Evolutionary conservation across 306 rosid genomes (phyloP).

Genomic region (Cotoneaster glaucophyllus): DNA sequence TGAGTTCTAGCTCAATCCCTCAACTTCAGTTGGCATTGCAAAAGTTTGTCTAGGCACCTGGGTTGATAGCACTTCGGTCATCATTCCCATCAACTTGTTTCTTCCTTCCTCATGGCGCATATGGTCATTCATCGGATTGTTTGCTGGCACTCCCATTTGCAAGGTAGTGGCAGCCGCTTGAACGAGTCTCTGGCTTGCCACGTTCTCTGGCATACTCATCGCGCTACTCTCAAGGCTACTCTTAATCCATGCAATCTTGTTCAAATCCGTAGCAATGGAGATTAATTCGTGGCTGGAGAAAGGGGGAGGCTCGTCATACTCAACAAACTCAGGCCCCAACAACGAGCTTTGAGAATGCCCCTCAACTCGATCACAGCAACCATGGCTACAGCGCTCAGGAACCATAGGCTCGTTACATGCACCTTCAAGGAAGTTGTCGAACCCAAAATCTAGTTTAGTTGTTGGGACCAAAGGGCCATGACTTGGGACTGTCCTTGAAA

Average conservation of each 20-base stretch:
- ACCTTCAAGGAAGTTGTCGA: conserved; percentile 38
- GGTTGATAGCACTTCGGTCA: conserved; percentile 41
- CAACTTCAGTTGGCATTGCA: conserved; percentile 51
- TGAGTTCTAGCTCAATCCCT: conserved; percentile 36
- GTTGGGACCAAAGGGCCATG: conserved; percentile 42
- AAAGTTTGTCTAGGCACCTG: conserved; percentile 43
- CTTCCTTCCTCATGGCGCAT: conserved; percentile 35
- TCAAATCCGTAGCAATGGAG: conserved; percentile 58
- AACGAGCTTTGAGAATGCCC: conserved; percentile 29
- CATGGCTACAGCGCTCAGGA: conserved; percentile 55
- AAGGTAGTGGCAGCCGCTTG: conserved; percentile 22
- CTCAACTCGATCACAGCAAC: conserved; percentile 38
- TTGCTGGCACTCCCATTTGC: conserved; percentile 18
- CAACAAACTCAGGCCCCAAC: conserved; percentile 72
- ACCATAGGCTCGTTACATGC: conserved; percentile 37
- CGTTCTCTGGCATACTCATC: conserved; percentile 17
- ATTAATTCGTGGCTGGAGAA: conserved; percentile 51
- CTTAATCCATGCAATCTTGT: conserved; percentile 71
- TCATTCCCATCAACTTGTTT: conserved; percentile 39
- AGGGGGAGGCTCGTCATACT: conserved; percentile 46
- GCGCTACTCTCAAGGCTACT: conserved; percentile 52
- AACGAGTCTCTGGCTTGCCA: conserved; percentile 21
- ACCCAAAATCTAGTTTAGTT: conserved; percentile 27
- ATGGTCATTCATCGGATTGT: conserved; percentile 19
- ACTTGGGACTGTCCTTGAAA: conserved; percentile 30